Evolutionary conservation across 2,329 filamentous ascomycete genomes (phyloP), one percentile per base, ranked within the genome.

Genomic region (Colletotrichum viniferum): DNA sequence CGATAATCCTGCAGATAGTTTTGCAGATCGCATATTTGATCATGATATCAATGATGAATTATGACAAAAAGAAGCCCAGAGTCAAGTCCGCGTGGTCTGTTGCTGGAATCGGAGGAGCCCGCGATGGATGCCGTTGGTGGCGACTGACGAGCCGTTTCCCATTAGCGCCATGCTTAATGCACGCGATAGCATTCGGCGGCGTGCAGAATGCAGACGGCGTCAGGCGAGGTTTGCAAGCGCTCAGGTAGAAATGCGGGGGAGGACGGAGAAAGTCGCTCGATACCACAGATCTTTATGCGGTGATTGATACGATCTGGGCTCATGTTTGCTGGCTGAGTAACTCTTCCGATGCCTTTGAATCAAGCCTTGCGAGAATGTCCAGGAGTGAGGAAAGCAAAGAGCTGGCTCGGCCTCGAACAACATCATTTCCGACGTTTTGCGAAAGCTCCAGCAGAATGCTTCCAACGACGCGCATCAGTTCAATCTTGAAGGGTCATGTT

Each of bases 391-490:
- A 67, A 1, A 67, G 30, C 3, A 67, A 18, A 3, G 64, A 67
- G n/a, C 64, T 58, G 1, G 64, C 64, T 32, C 48, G 64, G 6
- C 64, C 7, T 18, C 64, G n/a, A 8, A 67, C 26, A 26, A 66
- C 55, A 7, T 74, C 52, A 7, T 30, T 60, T 34, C 34, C 34
- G 14, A 62, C 55, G 2, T 60, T 69, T 4, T 74, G 60, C 3
- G 67, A 38, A 28, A 85, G 83, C 8, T 82, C 83, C 14, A 86
- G 64, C 8, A 86, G 76, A 43, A 82, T 84, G 7, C 84, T 84
- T 4, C 84, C 84, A 7, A 85, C 82, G 1, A 85, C 78, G 1
- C 84, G 80, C 66, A 86, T 85, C 64, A 86, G 85, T 69, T 86
- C 84, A 10, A 85, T 83, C 84, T 85, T 21, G 6, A 1, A 24